Base-by-base conservation (phyloP, 768 basidiomycete species). In the Russula earlei region DNA sequence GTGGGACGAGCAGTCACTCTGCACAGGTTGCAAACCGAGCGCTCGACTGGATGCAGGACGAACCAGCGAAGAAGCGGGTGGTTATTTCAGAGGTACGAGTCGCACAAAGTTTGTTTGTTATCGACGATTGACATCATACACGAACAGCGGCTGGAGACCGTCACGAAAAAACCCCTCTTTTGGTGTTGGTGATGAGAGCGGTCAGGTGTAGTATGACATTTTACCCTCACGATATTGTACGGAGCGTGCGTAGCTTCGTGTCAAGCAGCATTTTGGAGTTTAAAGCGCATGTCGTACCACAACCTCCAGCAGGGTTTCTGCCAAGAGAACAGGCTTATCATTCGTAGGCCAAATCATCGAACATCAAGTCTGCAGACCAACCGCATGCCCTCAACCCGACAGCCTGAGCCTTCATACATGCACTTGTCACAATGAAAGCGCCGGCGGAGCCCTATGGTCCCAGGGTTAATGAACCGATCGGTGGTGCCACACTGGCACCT, bases 41-140 rank as follows among this genome's bases (percentile, higher is more conserved):
- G 20, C 54, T 78, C 45, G 77, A 78, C 25, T 78, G 78, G 76
- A 72, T 78, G 69, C 65, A 70, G 9, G 62, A 64, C 8, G 74
- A 73, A 45, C 68, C 69, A 31, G 67, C 70, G 17, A 73, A 70
- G 55, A 85, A 81, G 63, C 75, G 77, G 43, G 78, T 71, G 9
- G 86, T 85, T 25, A 76, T 91, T 53, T 77, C 82, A 12, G 89
- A 91, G 79, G 89, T 90, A 50, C 41, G 61, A 5, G 14, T 27
- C 10, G 5, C 14, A 78, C 67, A 38, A 12, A 37, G 46, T 5
- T 49, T 27, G 22, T 20, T 60, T 24, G 20, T 41, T 44, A 24
- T 25, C 24, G 27, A 46, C 31, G 38, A 27, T 53, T 56, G 22
- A 51, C 47, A 10, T 27, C 27, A 40, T 48, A 33, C 43, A 15